These are phyloP conservation scores for Hymenoscyphus occultus DNA, from an alignment of 2,329 filamentous ascomycete genomes.

Conservation along the genomic window DNA sequence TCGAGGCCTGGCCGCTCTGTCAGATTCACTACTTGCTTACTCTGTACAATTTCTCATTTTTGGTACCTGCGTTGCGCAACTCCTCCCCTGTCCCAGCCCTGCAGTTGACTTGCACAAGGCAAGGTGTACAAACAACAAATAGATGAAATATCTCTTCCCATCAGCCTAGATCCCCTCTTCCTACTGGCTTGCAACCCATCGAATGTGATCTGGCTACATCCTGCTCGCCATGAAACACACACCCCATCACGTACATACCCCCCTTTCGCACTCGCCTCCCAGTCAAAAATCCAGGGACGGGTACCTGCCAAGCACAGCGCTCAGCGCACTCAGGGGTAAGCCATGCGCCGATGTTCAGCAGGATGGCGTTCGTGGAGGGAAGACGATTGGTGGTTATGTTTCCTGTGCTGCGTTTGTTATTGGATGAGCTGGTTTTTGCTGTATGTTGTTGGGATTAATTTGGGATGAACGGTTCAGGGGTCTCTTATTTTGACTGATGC, in stretches of 20 bases:
- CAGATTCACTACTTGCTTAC: not conserved
- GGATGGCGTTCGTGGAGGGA: not conserved
- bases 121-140: slow-evolving; percentile 1
- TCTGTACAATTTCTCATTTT: not conserved
- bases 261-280: slow-evolving; percentile 1
- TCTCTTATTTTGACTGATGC: not conserved
- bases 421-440: not conserved
- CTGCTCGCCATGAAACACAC: not conserved
- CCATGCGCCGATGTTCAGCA: not conserved
- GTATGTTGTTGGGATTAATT: not conserved
- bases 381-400: not conserved
- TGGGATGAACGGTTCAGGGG: not conserved
- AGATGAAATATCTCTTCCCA: not conserved
- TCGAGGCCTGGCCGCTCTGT: not conserved
- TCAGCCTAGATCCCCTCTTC: not conserved
- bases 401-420: not conserved
- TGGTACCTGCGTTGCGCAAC: not conserved
- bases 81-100: not conserved
- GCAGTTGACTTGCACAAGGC: slow-evolving; percentile 2
- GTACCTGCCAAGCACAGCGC: not conserved
- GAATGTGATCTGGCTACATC: not conserved
- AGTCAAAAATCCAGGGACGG: not conserved
- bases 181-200: not conserved
- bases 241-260: not conserved
- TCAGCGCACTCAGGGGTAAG: not conserved